phyloP scores from a whole-genome alignment of 306 rosid genomes.

The Gillenia trifoliata region DNA sequence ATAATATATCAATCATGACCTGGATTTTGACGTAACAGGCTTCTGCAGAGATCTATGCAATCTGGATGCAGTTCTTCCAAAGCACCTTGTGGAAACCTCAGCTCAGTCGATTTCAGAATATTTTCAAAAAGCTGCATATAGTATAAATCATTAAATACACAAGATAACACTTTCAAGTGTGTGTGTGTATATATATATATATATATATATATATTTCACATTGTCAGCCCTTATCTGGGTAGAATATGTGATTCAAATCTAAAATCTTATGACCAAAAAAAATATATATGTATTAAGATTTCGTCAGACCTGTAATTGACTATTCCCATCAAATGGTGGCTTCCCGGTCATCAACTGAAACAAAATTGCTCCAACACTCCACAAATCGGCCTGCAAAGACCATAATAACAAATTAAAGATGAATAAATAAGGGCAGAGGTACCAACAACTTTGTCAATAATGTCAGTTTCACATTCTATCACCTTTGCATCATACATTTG shows the following conservation, averaged over 20 bases:
- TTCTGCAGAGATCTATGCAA: constrained; percentile 86
- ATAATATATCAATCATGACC: constrained; percentile 44
- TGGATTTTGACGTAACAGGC: constrained; percentile 78
- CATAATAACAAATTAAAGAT: constrained; percentile 2
- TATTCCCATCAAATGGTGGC: constrained; percentile 85
- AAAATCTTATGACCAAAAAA: background rate
- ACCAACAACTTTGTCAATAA: constrained; percentile 5
- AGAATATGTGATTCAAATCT: background rate
- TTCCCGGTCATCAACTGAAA: constrained; percentile 85
- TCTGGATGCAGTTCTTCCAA: constrained; percentile 65
- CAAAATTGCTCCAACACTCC: constrained; percentile 98
- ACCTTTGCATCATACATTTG: constrained; percentile 90
- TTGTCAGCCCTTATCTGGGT: background rate
- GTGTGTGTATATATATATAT: no score
- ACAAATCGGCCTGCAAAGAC: constrained; percentile 86
- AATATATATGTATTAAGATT: background rate
- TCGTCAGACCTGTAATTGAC: constrained; percentile 62
- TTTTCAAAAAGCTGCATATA: constrained; percentile 81
- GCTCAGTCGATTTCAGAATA: constrained; percentile 63
- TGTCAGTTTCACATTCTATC: constrained; percentile 22
- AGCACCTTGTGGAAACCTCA: constrained; percentile 63
- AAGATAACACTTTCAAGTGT: background rate
- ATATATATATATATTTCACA: background rate
- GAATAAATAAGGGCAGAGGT: background rate
- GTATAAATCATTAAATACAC: constrained; percentile 21